A percentile compares a stretch with the other conserved stretches of the same genome.
Evolutionary conservation across 1,284 basidiomycete genomes (phyloP).

Genomic region (Macrocystidia cucumis): DNA sequence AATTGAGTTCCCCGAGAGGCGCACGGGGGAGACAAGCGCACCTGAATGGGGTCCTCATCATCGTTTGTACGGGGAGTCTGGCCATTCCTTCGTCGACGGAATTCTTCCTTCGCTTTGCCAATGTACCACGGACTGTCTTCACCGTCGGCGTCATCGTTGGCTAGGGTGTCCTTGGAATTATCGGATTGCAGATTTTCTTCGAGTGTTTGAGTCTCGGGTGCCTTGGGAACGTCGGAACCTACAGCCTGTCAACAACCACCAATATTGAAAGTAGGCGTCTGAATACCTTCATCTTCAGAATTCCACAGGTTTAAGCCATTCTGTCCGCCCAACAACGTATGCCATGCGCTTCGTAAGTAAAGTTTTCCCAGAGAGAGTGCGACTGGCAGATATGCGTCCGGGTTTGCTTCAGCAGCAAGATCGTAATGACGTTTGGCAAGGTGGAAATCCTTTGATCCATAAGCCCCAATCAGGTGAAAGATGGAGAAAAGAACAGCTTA

Average conservation of each 20-base stretch:
- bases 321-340: conserved; percentile 63
- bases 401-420: conserved; percentile 77
- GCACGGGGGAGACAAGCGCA: conserved; percentile 16
- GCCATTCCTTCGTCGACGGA: conserved; percentile 42
- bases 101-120: conserved; percentile 72
- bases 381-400: conserved; percentile 87
- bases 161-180: conserved; percentile 12
- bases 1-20: conserved; percentile 4
- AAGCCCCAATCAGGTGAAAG: conserved; percentile 3
- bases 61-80: conserved; percentile 25
- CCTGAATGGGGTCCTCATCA: conserved; percentile 69
- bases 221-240: conserved; percentile 8
- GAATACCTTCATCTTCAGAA: conserved; percentile 39
- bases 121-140: conserved; percentile 68
- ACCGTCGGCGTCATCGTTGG: conserved; percentile 31
- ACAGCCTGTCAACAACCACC: too few relatives aligned
- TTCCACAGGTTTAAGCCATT: conserved; percentile 63
- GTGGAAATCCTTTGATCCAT: conserved; percentile 83
- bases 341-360: conserved; percentile 81
- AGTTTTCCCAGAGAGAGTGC: conserved; percentile 77
- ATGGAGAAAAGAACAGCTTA: conserved; percentile 19
- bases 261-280: too few relatives aligned
- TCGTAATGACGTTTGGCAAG: conserved; percentile 97
- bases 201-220: conserved; percentile 23
- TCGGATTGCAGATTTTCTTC: conserved; percentile 22